Conservation (phyloP, 192 early-diverging fungal species). For the Pilobolus umbonatus region DNA sequence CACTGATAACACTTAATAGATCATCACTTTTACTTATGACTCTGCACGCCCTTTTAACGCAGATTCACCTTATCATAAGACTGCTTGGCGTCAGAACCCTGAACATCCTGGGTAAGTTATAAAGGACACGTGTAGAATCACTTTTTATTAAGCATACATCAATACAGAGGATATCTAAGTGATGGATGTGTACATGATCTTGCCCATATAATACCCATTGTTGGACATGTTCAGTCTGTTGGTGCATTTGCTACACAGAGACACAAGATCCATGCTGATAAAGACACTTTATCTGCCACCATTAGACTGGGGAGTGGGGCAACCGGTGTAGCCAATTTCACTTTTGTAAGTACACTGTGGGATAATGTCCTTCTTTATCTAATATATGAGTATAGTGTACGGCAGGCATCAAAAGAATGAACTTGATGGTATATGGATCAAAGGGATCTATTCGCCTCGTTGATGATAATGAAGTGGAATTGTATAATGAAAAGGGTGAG, state of each 20-base stretch:
- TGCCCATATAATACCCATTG: constrained; percentile 20
- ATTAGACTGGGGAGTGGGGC: constrained; percentile 25
- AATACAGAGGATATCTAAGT: constrained; percentile 33
- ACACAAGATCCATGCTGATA: constrained; percentile 24
- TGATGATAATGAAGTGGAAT: constrained; percentile 10
- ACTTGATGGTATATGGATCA: constrained; percentile 21
- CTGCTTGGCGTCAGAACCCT: constrained; percentile 32
- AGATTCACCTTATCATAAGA: constrained; percentile 28
- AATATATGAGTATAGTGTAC: constrained; percentile 27
- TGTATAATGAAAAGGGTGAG: constrained; percentile 14
- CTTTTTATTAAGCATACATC: background rate
- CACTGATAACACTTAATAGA: constrained; percentile 9
- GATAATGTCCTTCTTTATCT: background rate
- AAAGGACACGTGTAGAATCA: no score
- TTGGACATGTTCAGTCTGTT: constrained; percentile 26
- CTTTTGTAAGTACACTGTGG: constrained; percentile 27
- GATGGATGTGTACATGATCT: constrained; percentile 37
- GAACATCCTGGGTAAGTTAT: constrained; percentile 36
- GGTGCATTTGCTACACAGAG: constrained; percentile 22
- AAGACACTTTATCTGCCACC: constrained; percentile 25
- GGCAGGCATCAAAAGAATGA: constrained; percentile 10
- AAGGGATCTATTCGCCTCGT: constrained; percentile 22
- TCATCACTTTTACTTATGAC: constrained; percentile 32
- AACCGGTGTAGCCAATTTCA: constrained; percentile 29
- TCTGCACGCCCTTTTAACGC: constrained; percentile 27